Conservation (phyloP, 2,329 filamentous ascomycete species). For the Lecanicillium sp. region DNA sequence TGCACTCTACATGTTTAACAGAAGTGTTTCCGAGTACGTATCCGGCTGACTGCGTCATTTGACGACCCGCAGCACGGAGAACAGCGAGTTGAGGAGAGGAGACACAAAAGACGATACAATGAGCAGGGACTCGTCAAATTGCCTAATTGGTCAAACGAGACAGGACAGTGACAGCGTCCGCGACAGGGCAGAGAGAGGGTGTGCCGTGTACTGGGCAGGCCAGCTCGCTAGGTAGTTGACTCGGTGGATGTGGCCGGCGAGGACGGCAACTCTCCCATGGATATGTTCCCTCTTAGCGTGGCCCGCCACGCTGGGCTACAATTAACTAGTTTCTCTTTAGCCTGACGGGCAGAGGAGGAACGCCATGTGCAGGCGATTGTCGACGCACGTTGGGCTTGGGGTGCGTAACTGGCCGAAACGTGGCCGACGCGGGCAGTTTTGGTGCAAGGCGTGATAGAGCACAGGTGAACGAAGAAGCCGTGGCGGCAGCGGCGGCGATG, state of each 20-base stretch:
- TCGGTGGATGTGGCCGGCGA: too few species aligned
- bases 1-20: too few species aligned
- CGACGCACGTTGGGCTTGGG: constrained; percentile 2
- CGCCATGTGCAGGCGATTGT: constrained; percentile 3
- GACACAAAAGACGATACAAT: not conserved
- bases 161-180: not conserved
- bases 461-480: too few species aligned
- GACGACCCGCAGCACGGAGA: not conserved
- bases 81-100: not conserved
- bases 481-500: too few species aligned
- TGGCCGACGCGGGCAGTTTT: constrained; percentile 9
- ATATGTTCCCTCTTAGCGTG: too few species aligned
- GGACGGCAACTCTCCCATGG: too few species aligned
- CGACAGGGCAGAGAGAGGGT: not conserved
- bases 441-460: not conserved
- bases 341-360: not conserved
- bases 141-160: constrained; percentile 2
- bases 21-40: too few species aligned
- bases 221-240: too few species aligned
- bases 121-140: not conserved
- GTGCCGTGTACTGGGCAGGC: not conserved
- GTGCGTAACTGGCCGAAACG: constrained; percentile 11
- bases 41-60: not conserved
- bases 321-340: too few species aligned
- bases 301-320: too few species aligned